These are phyloP conservation scores for Isabelozyma gotoi DNA, from an alignment of 805 yeast genomes.

Conservation along the genomic window DNA sequence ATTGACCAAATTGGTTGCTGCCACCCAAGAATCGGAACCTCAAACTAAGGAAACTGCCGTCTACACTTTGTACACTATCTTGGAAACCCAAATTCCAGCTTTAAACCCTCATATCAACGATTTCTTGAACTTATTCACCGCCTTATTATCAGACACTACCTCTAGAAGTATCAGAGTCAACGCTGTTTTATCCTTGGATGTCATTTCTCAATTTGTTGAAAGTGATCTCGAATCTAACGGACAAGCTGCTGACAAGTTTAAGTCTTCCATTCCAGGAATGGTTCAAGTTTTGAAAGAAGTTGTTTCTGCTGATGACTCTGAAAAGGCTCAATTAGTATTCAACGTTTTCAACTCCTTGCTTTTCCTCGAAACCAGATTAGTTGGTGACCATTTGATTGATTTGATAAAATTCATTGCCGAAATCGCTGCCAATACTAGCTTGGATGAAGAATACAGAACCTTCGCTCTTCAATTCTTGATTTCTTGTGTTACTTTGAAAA, in stretches of 20 bases:
- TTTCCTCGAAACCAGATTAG: slow-evolving; percentile 70
- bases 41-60: slow-evolving; percentile 80
- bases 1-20: slow-evolving; percentile 66
- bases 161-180: slow-evolving; percentile 78
- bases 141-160: slow-evolving; percentile 59
- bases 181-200: slow-evolving; percentile 77
- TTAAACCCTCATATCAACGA: slow-evolving; percentile 60
- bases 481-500: slow-evolving; percentile 76
- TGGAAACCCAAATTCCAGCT: slow-evolving; percentile 67
- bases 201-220: slow-evolving; percentile 66
- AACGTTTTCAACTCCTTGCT: slow-evolving; percentile 81
- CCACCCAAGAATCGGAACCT: slow-evolving; percentile 50
- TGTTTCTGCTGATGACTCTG: slow-evolving; percentile 68
- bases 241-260: slow-evolving; percentile 53
- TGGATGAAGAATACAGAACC: slow-evolving; percentile 80
- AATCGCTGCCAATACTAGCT: slow-evolving; percentile 60
- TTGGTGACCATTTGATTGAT: slow-evolving; percentile 71
- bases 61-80: slow-evolving; percentile 70
- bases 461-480: slow-evolving; percentile 83
- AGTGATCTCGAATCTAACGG: slow-evolving; percentile 49
- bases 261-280: slow-evolving; percentile 72
- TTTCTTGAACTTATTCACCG: slow-evolving; percentile 68
- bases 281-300: slow-evolving; percentile 78
- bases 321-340: slow-evolving; percentile 71
- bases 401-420: slow-evolving; percentile 74